Evolutionary conservation across 140 eudicot genomes (phyloP).

Genomic region (Stevia rebaudiana): DNA sequence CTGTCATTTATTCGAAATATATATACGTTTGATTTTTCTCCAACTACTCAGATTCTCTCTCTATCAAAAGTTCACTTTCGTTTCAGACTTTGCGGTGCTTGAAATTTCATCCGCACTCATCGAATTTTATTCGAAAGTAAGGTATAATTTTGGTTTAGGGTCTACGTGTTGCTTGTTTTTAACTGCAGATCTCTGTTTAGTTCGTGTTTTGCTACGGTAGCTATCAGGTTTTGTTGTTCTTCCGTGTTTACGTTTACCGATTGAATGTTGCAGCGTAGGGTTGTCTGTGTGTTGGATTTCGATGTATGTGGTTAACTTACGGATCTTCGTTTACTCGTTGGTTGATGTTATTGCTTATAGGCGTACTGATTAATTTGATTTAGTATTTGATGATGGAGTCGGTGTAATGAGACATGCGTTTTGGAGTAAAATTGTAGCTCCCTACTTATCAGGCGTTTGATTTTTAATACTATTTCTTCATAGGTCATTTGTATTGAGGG

Average conservation of each 20-base stretch:
- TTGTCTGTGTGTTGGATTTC: not conserved
- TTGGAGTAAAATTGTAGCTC: too few relatives aligned
- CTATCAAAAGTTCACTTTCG: conserved; percentile 2
- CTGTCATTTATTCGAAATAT: conserved; percentile 26
- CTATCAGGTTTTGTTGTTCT: not conserved
- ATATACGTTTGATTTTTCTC: conserved; percentile 12
- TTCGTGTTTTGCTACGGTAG: not conserved
- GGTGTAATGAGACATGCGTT: too few relatives aligned
- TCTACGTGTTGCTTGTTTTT: conserved; percentile 8
- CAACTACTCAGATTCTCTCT: not conserved
- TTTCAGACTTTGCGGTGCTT: conserved; percentile 4
- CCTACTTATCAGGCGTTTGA: too few relatives aligned
- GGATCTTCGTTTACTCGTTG: conserved; percentile 9
- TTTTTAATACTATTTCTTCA: too few relatives aligned
- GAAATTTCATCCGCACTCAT: conserved; percentile 5
- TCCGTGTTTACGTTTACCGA: not conserved
- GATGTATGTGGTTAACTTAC: not conserved
- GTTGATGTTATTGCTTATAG: not conserved
- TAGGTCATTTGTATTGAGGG: not conserved
- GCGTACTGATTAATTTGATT: too few relatives aligned
- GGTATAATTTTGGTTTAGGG: conserved; percentile 17
- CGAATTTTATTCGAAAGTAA: not conserved
- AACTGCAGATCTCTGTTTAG: conserved; percentile 21
- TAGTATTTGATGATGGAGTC: too few relatives aligned
- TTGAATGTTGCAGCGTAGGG: conserved; percentile 1